These are phyloP conservation scores for Akanthomyces uredinophilus DNA, from an alignment of 2,329 filamentous ascomycete genomes.

Conservation along the genomic window DNA sequence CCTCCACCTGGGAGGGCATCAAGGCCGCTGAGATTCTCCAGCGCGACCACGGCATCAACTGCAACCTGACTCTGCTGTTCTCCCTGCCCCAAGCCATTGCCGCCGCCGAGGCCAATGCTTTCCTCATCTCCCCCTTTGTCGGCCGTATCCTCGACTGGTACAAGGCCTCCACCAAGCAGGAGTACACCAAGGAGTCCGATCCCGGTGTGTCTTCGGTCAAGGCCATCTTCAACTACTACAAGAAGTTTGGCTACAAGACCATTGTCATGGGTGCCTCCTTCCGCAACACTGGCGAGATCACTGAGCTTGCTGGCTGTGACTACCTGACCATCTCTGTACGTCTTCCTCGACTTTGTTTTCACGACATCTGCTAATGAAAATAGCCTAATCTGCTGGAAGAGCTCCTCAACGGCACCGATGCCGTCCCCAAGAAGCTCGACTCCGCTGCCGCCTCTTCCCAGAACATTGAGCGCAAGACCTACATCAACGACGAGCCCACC, in stretches of 20 bases:
- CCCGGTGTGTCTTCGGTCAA: conserved; percentile 93
- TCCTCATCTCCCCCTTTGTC: conserved; percentile 98
- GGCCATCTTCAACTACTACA: conserved; percentile 99
- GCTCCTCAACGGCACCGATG: conserved; percentile 74
- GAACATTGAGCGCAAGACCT: conserved; percentile 80
- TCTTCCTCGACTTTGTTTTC: conserved; percentile 24
- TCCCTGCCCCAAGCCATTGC: conserved; percentile 90
- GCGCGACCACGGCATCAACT: conserved; percentile 93
- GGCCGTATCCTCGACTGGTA: conserved; percentile 99
- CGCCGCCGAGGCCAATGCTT: conserved; percentile 89
- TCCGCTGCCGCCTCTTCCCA: conserved; percentile 59
- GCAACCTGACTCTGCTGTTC: conserved; percentile 99
- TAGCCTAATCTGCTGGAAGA: conserved; percentile 91
- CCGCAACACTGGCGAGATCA: conserved; percentile 94
- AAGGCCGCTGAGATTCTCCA: conserved; percentile 97
- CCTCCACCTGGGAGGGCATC: conserved; percentile 99
- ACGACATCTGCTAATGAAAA: not conserved
- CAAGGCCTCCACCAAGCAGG: conserved; percentile 94
- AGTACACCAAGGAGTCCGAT: conserved; percentile 84
- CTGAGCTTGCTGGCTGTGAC: conserved; percentile 95
- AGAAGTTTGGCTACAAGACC: conserved; percentile 98
- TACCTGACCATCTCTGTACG: conserved; percentile 95
- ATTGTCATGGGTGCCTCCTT: conserved; percentile 99
- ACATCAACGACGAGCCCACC: conserved; percentile 79
- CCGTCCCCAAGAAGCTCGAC: conserved; percentile 91